Evolutionary conservation across 139 green algal species (phyloP), one percentile per base, ranked within the genome.

Genomic region (Asterochloris sp.): DNA sequence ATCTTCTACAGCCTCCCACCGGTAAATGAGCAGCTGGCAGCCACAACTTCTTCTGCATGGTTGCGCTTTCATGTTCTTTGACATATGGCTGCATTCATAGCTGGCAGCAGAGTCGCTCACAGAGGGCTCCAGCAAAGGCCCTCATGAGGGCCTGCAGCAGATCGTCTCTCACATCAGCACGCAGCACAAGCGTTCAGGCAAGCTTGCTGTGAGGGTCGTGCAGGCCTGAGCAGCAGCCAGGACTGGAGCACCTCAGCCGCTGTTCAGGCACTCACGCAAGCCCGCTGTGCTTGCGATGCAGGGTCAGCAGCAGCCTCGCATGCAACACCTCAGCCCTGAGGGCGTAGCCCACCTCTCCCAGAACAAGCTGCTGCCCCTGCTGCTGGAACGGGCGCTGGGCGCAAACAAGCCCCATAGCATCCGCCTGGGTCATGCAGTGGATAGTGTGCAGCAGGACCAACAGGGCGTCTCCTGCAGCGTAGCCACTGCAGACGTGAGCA

Each of bases 291-390:
- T 68, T 66, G 82, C 76, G 54, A 76, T 69, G 74, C 86, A 85
- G 88, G 86, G 86, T 14, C 88, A 90, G 68, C 73, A 83, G 38
- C 76, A 68, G 19, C 83, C 88, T 0, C 67, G 74, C n/a, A 68
- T 83, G 83, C 81, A 78, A 9, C 23, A 81, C 28, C 74, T 93
- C 23, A 91, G 88, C 11, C 92, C 93, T 14, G 94, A 95, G 84
- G 89, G 90, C 1, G 84, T 97, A 15, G 87, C 87, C 0, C 96
- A 98, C 87, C 89, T 98, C 54, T 89, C 94, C 0, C 96, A 98
- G 86, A 86, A 96, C 88, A 84, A 88, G 14, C 88, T 98, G 78
- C 79, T 98, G 86, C 91, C 91, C 26, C 77, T 96, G 82, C 85
- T 98, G 87, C 82, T 91, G 23, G 21, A 74, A 17, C 60, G 66